A percentile compares a stretch with the other conserved stretches of the same genome.
phyloP scores from a whole-genome alignment of 2,329 filamentous ascomycete species.

The Apiospora aurea region DNA sequence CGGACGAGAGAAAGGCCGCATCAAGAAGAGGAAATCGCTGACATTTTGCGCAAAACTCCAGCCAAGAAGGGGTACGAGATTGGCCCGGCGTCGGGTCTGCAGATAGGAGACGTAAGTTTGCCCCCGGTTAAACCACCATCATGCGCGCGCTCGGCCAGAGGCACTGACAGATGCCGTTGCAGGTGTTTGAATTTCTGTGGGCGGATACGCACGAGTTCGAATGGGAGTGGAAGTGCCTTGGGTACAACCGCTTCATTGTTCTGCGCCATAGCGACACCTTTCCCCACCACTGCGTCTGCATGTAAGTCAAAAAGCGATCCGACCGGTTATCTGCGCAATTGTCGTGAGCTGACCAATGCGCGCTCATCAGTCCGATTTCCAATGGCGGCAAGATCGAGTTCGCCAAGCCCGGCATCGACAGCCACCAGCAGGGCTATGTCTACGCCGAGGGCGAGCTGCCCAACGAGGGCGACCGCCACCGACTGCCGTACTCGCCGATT shows the following conservation, averaged over 20 bases:
- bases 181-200: slow-evolving; percentile 50
- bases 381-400: slow-evolving; percentile 44
- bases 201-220: slow-evolving; percentile 45
- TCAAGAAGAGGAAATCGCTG: not conserved
- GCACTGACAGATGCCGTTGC: slow-evolving; percentile 25
- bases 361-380: slow-evolving; percentile 41
- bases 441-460: slow-evolving; percentile 43
- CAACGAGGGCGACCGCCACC: slow-evolving; percentile 38
- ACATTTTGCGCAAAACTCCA: slow-evolving; percentile 27
- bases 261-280: slow-evolving; percentile 46
- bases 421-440: slow-evolving; percentile 44
- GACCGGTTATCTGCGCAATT: not conserved
- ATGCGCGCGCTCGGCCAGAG: slow-evolving; percentile 1
- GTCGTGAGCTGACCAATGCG: not conserved
- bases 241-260: slow-evolving; percentile 46
- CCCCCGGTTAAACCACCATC: not conserved
- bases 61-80: slow-evolving; percentile 46
- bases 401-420: slow-evolving; percentile 47
- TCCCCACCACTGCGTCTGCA: slow-evolving; percentile 45
- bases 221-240: slow-evolving; percentile 49
- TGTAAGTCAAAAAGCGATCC: slow-evolving; percentile 38
- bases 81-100: slow-evolving; percentile 42
- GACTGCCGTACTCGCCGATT: slow-evolving; percentile 44
- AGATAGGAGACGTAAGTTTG: slow-evolving; percentile 45
- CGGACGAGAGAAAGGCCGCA: not conserved